Conservation (phyloP, 1,284 basidiomycete genomes). For the Ustilago loliicola region DNA sequence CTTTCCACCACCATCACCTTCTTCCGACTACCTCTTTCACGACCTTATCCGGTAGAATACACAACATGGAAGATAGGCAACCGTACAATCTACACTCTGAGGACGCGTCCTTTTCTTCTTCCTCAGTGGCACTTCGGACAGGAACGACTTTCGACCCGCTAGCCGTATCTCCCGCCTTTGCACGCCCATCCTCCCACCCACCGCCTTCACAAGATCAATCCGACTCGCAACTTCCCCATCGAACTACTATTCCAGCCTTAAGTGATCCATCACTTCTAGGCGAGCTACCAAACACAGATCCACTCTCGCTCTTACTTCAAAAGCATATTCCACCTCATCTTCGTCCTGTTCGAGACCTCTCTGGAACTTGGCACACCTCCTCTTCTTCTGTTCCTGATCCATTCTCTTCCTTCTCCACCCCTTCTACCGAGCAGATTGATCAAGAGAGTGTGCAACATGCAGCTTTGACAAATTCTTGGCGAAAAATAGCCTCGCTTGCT, state of each 20-base stretch:
- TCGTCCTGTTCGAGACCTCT: slow-evolving; percentile 43
- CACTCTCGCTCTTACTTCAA: slow-evolving; percentile 37
- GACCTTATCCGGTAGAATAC: too few species aligned
- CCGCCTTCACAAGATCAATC: neutral
- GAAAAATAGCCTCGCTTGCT: slow-evolving; percentile 36
- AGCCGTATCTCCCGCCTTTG: slow-evolving; percentile 27
- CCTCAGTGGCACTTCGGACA: neutral
- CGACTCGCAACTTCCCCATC: neutral
- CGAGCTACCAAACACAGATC: slow-evolving; percentile 46
- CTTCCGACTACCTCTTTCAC: too few species aligned
- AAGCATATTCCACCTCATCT: slow-evolving; percentile 49
- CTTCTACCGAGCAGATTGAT: neutral
- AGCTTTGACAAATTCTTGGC: slow-evolving; percentile 35
- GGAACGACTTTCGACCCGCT: slow-evolving; percentile 13
- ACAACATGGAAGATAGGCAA: neutral
- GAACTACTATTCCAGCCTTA: slow-evolving; percentile 6
- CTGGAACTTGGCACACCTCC: slow-evolving; percentile 27
- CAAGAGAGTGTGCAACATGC: slow-evolving; percentile 21
- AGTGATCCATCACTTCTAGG: slow-evolving; percentile 25
- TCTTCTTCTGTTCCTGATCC: slow-evolving; percentile 19
- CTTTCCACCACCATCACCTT: neutral
- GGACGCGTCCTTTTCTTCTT: too few species aligned
- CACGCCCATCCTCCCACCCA: neutral
- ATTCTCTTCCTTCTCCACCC: slow-evolving; percentile 8
- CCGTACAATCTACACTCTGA: neutral